These are phyloP conservation scores for Purpureocillium takamizusanense DNA, from an alignment of 2,329 filamentous ascomycete species.

Conservation along the genomic window DNA sequence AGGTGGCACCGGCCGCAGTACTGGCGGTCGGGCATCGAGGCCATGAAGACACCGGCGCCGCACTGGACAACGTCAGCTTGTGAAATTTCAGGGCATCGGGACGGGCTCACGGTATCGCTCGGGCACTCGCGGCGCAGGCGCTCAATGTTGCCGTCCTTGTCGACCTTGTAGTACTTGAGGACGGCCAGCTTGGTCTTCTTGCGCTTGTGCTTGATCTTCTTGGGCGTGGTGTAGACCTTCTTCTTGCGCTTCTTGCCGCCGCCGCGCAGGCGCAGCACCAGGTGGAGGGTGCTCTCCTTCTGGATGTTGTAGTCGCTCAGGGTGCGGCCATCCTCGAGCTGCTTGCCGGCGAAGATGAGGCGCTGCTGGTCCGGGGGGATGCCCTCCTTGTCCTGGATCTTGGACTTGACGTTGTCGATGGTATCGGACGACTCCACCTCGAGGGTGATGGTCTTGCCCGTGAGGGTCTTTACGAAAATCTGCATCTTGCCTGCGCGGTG, in stretches of 20 bases:
- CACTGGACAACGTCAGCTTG: constrained; percentile 47
- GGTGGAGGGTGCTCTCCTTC: constrained; percentile 98
- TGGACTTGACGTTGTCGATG: constrained; percentile 99
- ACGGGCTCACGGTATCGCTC: constrained; percentile 64
- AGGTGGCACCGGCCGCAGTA: constrained; percentile 77
- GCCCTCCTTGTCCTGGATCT: constrained; percentile 98
- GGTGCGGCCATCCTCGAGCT: constrained; percentile 98
- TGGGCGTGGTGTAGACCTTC: constrained; percentile 99
- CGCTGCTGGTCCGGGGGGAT: constrained; percentile 99
- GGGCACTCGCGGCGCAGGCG: constrained; percentile 98
- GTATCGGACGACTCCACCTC: constrained; percentile 99
- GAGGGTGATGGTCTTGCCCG: constrained; percentile 99
- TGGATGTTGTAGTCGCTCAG: constrained; percentile 99
- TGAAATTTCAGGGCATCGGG: not conserved
- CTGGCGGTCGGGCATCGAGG: constrained; percentile 98
- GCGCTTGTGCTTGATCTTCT: constrained; percentile 99
- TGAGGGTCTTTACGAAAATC: constrained; percentile 79
- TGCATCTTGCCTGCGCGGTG: constrained; percentile 68
- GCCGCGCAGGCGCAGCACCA: constrained; percentile 96
- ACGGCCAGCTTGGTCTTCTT: constrained; percentile 99
- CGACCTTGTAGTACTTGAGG: constrained; percentile 99
- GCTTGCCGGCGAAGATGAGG: constrained; percentile 99
- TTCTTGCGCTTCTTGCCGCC: constrained; percentile 99
- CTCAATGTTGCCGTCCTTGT: constrained; percentile 99
- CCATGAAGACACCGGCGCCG: constrained; percentile 99